Evolutionary conservation across 768 basidiomycete species (phyloP).

Genomic region (Leccinum sublutescens): DNA sequence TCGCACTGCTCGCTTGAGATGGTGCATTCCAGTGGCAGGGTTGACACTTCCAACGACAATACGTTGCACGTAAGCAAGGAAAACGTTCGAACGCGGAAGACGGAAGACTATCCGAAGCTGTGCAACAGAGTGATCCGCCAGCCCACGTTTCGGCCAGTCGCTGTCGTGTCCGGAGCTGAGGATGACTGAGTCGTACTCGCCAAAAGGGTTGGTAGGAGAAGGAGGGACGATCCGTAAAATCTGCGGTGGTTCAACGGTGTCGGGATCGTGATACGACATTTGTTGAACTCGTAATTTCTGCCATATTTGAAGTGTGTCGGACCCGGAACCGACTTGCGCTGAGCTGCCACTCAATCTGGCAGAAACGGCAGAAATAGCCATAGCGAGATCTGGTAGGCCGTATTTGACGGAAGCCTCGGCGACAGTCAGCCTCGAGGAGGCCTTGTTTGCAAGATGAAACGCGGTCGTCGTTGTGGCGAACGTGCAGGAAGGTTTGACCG

Average conservation of each 20-base stretch:
- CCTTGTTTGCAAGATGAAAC: no score
- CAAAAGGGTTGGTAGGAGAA: constrained; percentile 6
- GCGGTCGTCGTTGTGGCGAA: no score
- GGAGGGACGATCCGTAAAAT: constrained; percentile 1
- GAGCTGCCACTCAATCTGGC: no score
- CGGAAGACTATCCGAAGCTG: constrained; percentile 21
- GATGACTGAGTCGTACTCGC: constrained; percentile 16
- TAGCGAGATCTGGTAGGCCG: no score
- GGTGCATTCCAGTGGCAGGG: constrained; percentile 21
- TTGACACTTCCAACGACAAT: constrained; percentile 22
- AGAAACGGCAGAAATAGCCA: no score
- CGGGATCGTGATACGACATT: constrained; percentile 18
- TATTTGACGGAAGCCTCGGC: no score
- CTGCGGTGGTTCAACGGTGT: constrained; percentile 15
- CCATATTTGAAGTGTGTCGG: no score
- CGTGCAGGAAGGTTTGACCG: no score
- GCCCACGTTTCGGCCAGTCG: constrained; percentile 15
- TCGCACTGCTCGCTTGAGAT: constrained; percentile 19
- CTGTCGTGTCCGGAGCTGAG: constrained; percentile 6
- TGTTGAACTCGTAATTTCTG: constrained; percentile 18
- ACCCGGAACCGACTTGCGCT: no score
- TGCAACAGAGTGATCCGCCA: constrained; percentile 18
- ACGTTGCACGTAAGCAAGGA: constrained; percentile 27
- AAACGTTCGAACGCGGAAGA: not conserved
- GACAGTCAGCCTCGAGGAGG: no score